Base-by-base conservation (phyloP, 2,329 filamentous ascomycete genomes). In the Tolypocladium tropicale region DNA sequence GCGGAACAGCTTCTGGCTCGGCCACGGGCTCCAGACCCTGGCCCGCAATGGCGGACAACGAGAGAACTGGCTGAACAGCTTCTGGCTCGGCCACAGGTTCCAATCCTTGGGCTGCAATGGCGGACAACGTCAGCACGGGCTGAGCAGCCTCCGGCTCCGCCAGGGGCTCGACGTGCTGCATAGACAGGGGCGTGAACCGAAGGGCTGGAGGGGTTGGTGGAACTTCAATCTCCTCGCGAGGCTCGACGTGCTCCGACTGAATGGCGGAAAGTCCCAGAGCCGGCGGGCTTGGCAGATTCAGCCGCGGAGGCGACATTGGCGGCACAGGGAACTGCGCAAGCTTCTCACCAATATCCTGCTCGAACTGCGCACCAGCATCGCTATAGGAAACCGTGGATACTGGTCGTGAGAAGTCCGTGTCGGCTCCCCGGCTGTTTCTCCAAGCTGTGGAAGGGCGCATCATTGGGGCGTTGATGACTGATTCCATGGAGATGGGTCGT, bases 251-350 rank as follows among this genome's bases (percentile, higher is more conserved):
- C 62, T 80, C 72, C 2, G 69, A 67, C 39, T 75, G 71, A 21
- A 82, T 74, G 1, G 59, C 62, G 1, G 79, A 80, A 37, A 80
- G 65, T 48, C 65, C 72, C 33, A 81, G 67, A 0, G 68, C 63
- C 5, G 73, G 70, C 1, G 65, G 63, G 11, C 67, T 61, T 1
- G 68, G 64, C 23, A 68, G 55, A 41, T 72, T 64, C 6, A 64
- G 37, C n/a, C 52, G 64, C 1, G 67, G 63, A 4, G 71, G 63
- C n/a, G 74, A 73, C 0, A 71, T 71, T 1, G 80, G 80, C 5
- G 81, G 80, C 14, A 77, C 72, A 2, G 80, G 79, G 70, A 83
- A 82, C 60, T 76, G 74, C 18, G 76, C 74, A 52, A 84, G 69
- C 61, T 77, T 80, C 56, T 77, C 74, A 21, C 76, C 76, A 65